Evolutionary conservation across 805 yeast genomes (phyloP).

Genomic region (Candida gorgasii): DNA sequence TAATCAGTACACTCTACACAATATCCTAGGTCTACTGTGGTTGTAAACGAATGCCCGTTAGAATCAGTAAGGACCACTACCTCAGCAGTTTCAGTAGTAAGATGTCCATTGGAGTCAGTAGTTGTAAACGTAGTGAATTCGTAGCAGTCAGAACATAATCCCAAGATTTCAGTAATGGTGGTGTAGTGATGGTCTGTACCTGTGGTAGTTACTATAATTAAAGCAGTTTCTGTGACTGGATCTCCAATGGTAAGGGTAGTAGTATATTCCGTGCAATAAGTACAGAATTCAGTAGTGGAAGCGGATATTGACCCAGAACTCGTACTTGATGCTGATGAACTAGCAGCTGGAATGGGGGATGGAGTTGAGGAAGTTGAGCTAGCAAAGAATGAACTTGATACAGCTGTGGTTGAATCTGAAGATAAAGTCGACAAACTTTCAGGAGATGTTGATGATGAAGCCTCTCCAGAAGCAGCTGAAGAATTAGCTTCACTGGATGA

Average conservation of each 20-base stretch:
- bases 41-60: constrained; percentile 15
- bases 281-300: neutral
- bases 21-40: constrained; percentile 6
- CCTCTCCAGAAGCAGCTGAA: too few species aligned
- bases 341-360: too few species aligned
- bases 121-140: constrained; percentile 11
- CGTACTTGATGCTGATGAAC: neutral
- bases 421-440: too few species aligned
- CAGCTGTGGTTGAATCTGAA: too few species aligned
- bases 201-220: constrained; percentile 9
- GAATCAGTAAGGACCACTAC: constrained; percentile 20
- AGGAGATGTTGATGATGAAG: too few species aligned
- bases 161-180: constrained; percentile 15
- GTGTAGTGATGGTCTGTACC: constrained; percentile 11
- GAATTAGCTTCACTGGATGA: too few species aligned
- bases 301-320: neutral
- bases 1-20: constrained; percentile 10
- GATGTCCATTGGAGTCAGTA: constrained; percentile 9
- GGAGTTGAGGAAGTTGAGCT: too few species aligned
- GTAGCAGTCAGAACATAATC: constrained; percentile 1
- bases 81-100: constrained; percentile 13
- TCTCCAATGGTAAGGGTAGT: constrained; percentile 11
- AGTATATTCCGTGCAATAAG: constrained; percentile 13
- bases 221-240: constrained; percentile 14
- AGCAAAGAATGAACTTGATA: too few species aligned